phyloP scores from a whole-genome alignment of 2,329 filamentous ascomycete species.

The Helotiales sp. region DNA sequence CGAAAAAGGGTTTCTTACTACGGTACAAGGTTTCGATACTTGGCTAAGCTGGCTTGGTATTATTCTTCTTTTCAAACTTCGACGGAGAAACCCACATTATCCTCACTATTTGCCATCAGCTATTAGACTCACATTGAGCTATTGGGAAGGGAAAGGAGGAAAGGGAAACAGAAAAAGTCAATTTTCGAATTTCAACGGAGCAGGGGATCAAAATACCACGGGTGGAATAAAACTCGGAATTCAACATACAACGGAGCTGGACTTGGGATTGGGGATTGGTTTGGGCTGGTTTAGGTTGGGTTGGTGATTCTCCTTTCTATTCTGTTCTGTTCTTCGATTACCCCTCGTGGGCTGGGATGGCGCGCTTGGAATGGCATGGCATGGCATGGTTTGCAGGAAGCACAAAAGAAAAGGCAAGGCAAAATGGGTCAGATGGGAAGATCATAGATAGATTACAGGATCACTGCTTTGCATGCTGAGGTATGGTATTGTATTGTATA shows the following conservation, averaged over 20 bases:
- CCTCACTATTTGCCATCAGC: background rate
- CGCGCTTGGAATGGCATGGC: background rate
- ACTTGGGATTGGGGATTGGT: background rate
- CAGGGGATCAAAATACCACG: background rate
- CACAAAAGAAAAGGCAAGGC: too few relatives aligned
- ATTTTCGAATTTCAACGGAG: too few relatives aligned
- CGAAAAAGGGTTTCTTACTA: background rate
- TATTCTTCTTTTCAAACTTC: background rate
- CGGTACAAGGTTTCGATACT: background rate
- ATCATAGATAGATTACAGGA: slow-evolving; percentile 14
- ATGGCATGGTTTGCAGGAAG: too few relatives aligned
- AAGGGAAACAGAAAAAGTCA: background rate
- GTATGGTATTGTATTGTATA: too few relatives aligned
- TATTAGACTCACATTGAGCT: background rate
- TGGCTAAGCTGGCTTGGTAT: background rate
- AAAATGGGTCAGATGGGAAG: too few relatives aligned
- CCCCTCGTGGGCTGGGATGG: too few relatives aligned
- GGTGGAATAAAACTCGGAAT: background rate
- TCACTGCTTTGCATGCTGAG: slow-evolving; percentile 1
- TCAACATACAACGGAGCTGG: background rate
- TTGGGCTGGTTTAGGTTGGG: background rate
- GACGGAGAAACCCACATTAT: background rate
- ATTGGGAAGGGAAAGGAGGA: background rate
- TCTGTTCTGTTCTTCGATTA: too few relatives aligned
- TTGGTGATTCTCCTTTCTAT: background rate